phyloP scores from a whole-genome alignment of 208 protist species.

The Angomonas deanei region DNA sequence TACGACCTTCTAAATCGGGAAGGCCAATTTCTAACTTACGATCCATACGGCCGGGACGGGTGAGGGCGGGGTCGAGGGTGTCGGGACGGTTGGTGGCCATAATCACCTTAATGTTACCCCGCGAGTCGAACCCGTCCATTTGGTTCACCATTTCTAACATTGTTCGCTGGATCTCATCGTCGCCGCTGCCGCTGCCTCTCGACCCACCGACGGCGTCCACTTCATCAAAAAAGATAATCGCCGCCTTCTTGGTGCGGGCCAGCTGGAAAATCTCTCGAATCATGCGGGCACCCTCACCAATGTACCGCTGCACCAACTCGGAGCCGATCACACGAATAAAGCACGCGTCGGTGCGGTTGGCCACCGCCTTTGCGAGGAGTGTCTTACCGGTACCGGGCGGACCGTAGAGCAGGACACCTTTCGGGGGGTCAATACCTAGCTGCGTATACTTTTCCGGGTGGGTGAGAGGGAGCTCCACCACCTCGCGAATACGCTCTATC shows the following conservation, averaged over 20 bases:
- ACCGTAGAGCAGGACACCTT: conserved; percentile 99
- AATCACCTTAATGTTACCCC: conserved; percentile 99
- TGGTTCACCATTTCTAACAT: conserved; percentile 99
- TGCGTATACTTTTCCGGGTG: conserved; percentile 98
- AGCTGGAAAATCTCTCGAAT: conserved; percentile 99
- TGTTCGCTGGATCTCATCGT: conserved; percentile 99
- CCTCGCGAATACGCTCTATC: conserved; percentile 99
- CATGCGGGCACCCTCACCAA: conserved; percentile 99
- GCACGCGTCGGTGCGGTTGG: conserved; percentile 99
- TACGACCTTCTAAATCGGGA: conserved; percentile 98
- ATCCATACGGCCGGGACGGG: conserved; percentile 99
- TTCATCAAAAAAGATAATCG: conserved; percentile 99
- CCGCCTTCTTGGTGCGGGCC: conserved; percentile 98
- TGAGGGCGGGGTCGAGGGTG: conserved; percentile 99
- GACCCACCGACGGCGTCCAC: conserved; percentile 99
- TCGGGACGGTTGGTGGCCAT: conserved; percentile 99
- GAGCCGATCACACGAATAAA: conserved; percentile 99
- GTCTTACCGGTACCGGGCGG: conserved; percentile 99
- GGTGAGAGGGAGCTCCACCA: conserved; percentile 99
- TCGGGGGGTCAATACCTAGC: conserved; percentile 99
- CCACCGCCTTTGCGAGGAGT: conserved; percentile 98
- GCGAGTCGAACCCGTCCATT: conserved; percentile 99
- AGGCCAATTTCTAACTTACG: conserved; percentile 99
- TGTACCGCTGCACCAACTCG: conserved; percentile 99
- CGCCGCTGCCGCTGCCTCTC: conserved; percentile 87